Conservation (phyloP, 1,284 basidiomycete genomes). For the Malassezia restricta region DNA sequence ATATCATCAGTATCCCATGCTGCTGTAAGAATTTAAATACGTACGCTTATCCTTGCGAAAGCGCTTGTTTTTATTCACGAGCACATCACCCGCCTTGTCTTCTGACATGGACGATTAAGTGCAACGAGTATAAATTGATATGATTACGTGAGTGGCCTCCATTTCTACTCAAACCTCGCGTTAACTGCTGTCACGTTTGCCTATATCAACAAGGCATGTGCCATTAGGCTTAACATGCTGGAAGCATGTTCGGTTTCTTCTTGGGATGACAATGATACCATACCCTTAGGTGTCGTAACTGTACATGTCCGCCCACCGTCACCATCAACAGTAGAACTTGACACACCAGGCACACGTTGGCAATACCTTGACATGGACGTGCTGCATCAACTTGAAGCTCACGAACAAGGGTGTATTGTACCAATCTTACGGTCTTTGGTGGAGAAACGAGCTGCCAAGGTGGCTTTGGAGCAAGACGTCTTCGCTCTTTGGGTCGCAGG, state of each 20-base stretch:
- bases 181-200: no score
- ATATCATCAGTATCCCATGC: slow-evolving; percentile 94
- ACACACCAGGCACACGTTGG: not conserved
- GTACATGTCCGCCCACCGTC: not conserved
- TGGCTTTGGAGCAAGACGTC: slow-evolving; percentile 8
- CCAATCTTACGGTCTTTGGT: not conserved
- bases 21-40: slow-evolving; percentile 4
- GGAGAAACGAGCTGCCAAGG: not conserved
- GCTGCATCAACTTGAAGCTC: not conserved
- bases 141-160: not conserved
- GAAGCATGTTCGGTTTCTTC: no score
- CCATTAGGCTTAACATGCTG: no score
- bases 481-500: slow-evolving; percentile 9
- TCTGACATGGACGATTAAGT: not conserved
- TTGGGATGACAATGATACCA: not conserved
- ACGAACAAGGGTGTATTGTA: not conserved
- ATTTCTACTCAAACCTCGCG: no score
- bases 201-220: no score
- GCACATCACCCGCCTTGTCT: not conserved
- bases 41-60: slow-evolving; percentile 43
- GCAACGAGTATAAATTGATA: not conserved
- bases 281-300: slow-evolving; percentile 1
- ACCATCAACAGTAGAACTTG: not conserved
- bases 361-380: not conserved
- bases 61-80: slow-evolving; percentile 39